Percentiles rank a stretch among this genome's conserved stretches.
phyloP scores from a whole-genome alignment of 306 rosid genomes.

The Gillenia trifoliata region DNA sequence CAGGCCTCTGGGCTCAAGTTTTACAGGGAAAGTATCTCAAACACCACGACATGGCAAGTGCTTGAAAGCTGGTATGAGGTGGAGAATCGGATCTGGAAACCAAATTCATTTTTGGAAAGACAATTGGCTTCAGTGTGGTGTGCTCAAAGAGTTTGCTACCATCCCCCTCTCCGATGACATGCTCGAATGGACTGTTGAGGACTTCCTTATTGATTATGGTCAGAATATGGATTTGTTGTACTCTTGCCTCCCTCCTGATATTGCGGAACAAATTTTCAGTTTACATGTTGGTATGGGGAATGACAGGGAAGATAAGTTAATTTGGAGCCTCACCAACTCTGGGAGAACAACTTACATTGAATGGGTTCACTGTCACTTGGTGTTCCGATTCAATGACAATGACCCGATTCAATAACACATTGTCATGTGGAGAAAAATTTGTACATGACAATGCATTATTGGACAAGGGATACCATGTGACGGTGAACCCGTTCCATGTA shows the following conservation, averaged over 20 bases:
- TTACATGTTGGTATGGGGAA: not conserved
- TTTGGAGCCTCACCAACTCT: not conserved
- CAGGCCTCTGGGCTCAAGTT: too few relatives aligned
- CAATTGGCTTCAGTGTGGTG: not conserved
- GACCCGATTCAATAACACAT: too few relatives aligned
- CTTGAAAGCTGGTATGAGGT: not conserved
- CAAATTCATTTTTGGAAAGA: not conserved
- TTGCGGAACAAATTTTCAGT: not conserved
- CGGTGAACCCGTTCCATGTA: too few relatives aligned
- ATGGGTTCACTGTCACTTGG: too few relatives aligned
- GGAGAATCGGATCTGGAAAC: not conserved
- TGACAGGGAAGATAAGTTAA: not conserved
- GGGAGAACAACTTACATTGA: too few relatives aligned
- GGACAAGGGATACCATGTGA: too few relatives aligned
- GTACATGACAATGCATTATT: too few relatives aligned
- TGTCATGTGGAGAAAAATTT: too few relatives aligned
- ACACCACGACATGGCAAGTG: not conserved
- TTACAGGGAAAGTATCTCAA: not conserved
- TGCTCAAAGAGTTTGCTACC: not conserved
- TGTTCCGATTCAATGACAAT: too few relatives aligned
- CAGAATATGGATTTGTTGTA: not conserved
- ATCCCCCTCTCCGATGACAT: not conserved
- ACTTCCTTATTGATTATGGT: not conserved
- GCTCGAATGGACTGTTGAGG: not conserved
- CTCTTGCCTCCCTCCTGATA: not conserved